Conservation (phyloP, 257 asterid species). For the Ajuga chamaepitys region DNA sequence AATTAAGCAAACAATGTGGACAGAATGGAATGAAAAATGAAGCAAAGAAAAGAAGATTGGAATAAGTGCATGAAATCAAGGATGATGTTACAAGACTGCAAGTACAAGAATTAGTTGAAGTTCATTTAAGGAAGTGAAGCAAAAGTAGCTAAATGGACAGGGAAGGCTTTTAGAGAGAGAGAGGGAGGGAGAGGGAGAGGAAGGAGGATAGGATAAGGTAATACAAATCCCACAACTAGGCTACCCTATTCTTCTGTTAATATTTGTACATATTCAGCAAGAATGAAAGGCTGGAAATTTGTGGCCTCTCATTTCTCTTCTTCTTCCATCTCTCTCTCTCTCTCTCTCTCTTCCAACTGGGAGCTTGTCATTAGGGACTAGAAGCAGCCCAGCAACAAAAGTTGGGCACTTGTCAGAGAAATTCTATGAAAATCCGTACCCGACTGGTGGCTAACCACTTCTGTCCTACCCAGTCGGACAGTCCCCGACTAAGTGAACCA, state of each 20-base stretch:
- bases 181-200: constrained; percentile 10
- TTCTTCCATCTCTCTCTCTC: constrained; percentile 8
- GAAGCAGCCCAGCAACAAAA: constrained; percentile 6
- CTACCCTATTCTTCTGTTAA: constrained; percentile 5
- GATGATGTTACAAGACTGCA: neutral
- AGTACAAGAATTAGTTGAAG: constrained; percentile 7
- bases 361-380: constrained; percentile 3
- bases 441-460: too few relatives aligned
- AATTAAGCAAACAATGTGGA: neutral
- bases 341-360: constrained; percentile 7
- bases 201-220: constrained; percentile 63
- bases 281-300: constrained; percentile 43
- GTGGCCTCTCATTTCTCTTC: constrained; percentile 52
- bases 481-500: too few relatives aligned
- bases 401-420: too few relatives aligned
- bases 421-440: too few relatives aligned
- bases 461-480: too few relatives aligned
- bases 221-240: constrained; percentile 29
- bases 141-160: neutral
- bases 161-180: neutral
- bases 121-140: constrained; percentile 5
- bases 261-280: constrained; percentile 22
- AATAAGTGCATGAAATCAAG: neutral
- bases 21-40: neutral
- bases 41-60: neutral